These are phyloP conservation scores for Salix purpurea DNA, from an alignment of 345 rosid genomes.

Conservation along the genomic window DNA sequence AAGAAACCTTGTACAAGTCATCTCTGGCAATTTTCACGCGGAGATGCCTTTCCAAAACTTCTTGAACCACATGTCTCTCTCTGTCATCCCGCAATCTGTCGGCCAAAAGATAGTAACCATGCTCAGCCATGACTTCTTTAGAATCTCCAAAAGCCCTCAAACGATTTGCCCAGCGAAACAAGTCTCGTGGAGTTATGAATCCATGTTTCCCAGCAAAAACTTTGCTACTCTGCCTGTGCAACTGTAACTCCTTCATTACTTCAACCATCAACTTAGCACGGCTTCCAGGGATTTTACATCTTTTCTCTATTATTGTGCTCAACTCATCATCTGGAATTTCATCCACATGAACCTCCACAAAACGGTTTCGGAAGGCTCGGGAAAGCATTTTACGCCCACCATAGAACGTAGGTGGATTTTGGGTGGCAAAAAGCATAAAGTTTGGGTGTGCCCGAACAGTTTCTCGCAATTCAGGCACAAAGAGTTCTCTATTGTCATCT, in stretches of 20 bases:
- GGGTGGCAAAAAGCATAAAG: slow-evolving; percentile 98
- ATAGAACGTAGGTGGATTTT: slow-evolving; percentile 86
- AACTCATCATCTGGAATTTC: slow-evolving; percentile 89
- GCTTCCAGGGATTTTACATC: slow-evolving; percentile 68
- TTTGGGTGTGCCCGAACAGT: slow-evolving; percentile 76
- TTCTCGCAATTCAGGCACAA: slow-evolving; percentile 78
- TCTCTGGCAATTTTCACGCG: slow-evolving; percentile 55
- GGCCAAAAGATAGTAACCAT: slow-evolving; percentile 88
- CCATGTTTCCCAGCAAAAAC: slow-evolving; percentile 99
- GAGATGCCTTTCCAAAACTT: slow-evolving; percentile 65
- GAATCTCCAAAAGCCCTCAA: slow-evolving; percentile 60
- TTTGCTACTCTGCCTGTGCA: slow-evolving; percentile 84
- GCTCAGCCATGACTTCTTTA: slow-evolving; percentile 79
- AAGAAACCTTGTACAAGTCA: slow-evolving; percentile 61
- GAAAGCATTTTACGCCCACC: slow-evolving; percentile 98
- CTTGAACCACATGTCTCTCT: slow-evolving; percentile 75
- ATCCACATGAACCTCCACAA: slow-evolving; percentile 96
- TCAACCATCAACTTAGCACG: slow-evolving; percentile 82
- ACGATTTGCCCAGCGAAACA: slow-evolving; percentile 95
- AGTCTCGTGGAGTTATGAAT: slow-evolving; percentile 89
- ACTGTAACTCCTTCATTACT: slow-evolving; percentile 89
- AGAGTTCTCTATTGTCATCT: slow-evolving; percentile 94
- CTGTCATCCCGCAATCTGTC: slow-evolving; percentile 85
- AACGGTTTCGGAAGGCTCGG: slow-evolving; percentile 95
- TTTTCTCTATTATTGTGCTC: slow-evolving; percentile 55